Base-by-base conservation (phyloP, 768 basidiomycete species). In the Lactarius deliciosus region DNA sequence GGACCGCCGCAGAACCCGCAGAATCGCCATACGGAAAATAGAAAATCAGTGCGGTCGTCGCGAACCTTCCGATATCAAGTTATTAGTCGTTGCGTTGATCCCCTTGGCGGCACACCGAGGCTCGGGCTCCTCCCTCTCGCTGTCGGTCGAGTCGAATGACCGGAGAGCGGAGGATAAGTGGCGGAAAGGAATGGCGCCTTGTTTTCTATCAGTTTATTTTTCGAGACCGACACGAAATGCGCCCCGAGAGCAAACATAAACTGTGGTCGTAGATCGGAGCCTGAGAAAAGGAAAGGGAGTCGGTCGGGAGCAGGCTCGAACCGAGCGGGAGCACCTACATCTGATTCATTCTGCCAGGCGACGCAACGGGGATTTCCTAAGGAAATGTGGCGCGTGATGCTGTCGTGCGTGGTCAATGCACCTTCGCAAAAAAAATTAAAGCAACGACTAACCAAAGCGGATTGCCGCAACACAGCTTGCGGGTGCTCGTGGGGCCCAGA, bases 401-500 rank as follows among this genome's bases (percentile, higher is more conserved):
- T 1, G 25, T 28, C 25, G 25, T n/a, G n/a, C 9, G 41, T 6
- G 38, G 41, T 7, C 15, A 41, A 41, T 18, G 15, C 41, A 16
- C 16, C 16, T 50, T n/a, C 11, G 10, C 22, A 9, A 13, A n/a
- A n/a, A n/a, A 50, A 22, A 22, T 50, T 50, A 13, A 45, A 45
- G 43, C 43, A 18, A 45, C 43, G 43, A 45, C 20, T 40, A 8
- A 50, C 47, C 22, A 50, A 50, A 50, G 47, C 10, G 22, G 47
- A 50, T 50, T 50, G 22, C 47, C 47, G 47, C 47, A 5, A 47
- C 47, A 50, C 47, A 50, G 47, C 47, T 50, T 50, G n/a, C n/a
- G 10, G 10, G 45, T 47, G 3, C n/a, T 25, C 5, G 47, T 50
- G 11, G 47, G 41, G 41, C 41, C 47, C 22, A 22, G 22, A 22